phyloP scores from a whole-genome alignment of 163 green algal species.

The Chloroidium sp. region DNA sequence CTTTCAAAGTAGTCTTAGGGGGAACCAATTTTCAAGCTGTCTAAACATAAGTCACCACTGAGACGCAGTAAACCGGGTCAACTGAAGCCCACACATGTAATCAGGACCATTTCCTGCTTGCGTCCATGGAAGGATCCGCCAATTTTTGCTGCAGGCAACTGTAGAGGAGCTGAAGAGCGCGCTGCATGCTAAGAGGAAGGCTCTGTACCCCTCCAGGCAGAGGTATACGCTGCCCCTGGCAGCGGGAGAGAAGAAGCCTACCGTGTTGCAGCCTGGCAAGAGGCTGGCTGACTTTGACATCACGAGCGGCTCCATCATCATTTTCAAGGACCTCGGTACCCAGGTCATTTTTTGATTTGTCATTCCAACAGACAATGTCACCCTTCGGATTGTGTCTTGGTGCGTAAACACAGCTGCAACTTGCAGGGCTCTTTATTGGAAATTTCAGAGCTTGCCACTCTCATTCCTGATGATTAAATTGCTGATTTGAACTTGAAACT shows the following conservation, averaged over 20 bases:
- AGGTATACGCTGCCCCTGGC: constrained; percentile 67
- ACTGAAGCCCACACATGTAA: no score
- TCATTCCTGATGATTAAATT: no score
- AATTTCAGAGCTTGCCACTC: no score
- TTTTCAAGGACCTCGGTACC: constrained; percentile 94
- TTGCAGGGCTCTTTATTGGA: neutral
- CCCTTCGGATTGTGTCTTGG: no score
- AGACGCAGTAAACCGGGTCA: no score
- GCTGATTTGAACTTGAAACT: no score
- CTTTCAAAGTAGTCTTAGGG: no score
- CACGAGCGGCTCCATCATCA: constrained; percentile 46
- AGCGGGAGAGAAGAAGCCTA: constrained; percentile 45
- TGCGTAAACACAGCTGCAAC: neutral
- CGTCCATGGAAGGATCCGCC: no score
- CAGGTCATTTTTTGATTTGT: constrained; percentile 43
- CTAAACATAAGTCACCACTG: no score
- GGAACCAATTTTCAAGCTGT: no score
- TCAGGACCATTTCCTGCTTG: neutral
- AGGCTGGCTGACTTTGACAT: constrained; percentile 70
- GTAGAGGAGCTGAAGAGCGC: constrained; percentile 70
- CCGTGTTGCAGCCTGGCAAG: constrained; percentile 50
- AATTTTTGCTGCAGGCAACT: constrained; percentile 39
- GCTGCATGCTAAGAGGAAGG: constrained; percentile 47
- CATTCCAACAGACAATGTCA: neutral
- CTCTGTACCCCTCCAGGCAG: constrained; percentile 65